These are phyloP conservation scores for Sicyos edulis DNA, from an alignment of 306 rosid species.

Conservation along the genomic window DNA sequence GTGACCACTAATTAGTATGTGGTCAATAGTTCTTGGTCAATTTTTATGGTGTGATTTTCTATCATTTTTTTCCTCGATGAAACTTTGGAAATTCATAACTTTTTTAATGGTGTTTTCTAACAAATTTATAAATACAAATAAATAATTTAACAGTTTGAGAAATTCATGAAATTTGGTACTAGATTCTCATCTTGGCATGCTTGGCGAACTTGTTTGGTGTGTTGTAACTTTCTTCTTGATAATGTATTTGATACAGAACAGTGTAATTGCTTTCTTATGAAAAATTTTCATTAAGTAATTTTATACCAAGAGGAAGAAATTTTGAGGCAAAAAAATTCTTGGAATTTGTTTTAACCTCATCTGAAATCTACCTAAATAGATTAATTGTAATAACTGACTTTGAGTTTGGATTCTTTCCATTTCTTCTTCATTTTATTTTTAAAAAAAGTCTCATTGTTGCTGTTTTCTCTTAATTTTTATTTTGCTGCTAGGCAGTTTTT, in stretches of 20 bases:
- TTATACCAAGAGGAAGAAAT: background rate
- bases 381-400: background rate
- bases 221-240: background rate
- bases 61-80: background rate
- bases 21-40: background rate
- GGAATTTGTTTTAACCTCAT: background rate
- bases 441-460: too few species aligned
- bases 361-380: background rate
- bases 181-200: background rate
- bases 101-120: background rate
- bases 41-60: background rate
- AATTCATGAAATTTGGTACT: background rate
- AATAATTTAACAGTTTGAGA: background rate
- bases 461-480: too few species aligned
- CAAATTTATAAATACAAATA: background rate
- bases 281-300: background rate
- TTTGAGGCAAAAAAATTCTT: background rate
- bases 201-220: background rate
- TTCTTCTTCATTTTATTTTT: background rate
- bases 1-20: background rate
- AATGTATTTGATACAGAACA: background rate
- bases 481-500: background rate
- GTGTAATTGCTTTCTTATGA: background rate
- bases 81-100: background rate
- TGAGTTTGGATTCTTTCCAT: too few species aligned